Evolutionary conservation across 768 basidiomycete genomes (phyloP), one percentile per base, ranked within the genome.

Genomic region (Hebeloma cylindrosporum): DNA sequence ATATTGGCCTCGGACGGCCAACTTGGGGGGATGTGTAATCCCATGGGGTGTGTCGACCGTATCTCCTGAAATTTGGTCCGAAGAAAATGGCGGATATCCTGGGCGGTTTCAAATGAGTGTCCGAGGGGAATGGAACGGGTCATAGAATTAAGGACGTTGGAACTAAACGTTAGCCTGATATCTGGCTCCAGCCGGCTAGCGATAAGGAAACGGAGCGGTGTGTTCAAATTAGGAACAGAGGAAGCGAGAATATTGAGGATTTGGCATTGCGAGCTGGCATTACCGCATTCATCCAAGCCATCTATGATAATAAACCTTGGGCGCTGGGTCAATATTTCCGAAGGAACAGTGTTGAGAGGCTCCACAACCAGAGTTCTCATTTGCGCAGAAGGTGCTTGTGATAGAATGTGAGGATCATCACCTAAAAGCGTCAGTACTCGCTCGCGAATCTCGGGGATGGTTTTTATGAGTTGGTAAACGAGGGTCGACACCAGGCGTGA

Each of bases 401-500:
- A 20, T 9, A 57, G 18, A 13, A 62, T 41, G 1, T 46, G 35
- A n/a, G 43, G 53, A 28, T 57, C 53, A 1, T 21, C 16, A 7
- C 51, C 36, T 6, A 60, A 23, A 1, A 23, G 40, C 9, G 41
- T n/a, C 17, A 47, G 48, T 5, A 62, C 45, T 11, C 14, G 10
- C 9, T 6, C 26, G 7, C 32, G 34, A 2, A 54, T 21, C 7
- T 32, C 43, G 4, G 49, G 35, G 27, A 49, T 37, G 0, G 40
- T 28, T 13, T 30, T 27, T 1, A 52, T 50, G 6, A 69, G 47
- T 16, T 68, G 64, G 5, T 43, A 58, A 2, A 60, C 54, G 7
- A 69, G 26, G 0, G 66, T 66, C 2, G 65, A 52, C 5, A 65
- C 30, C 2, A 68, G 41, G n/a, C 51, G 46, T 21, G 42, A 52